These are phyloP conservation scores for Protomyces macrosporus DNA, from an alignment of 1,139 yeast species.

Conservation along the genomic window DNA sequence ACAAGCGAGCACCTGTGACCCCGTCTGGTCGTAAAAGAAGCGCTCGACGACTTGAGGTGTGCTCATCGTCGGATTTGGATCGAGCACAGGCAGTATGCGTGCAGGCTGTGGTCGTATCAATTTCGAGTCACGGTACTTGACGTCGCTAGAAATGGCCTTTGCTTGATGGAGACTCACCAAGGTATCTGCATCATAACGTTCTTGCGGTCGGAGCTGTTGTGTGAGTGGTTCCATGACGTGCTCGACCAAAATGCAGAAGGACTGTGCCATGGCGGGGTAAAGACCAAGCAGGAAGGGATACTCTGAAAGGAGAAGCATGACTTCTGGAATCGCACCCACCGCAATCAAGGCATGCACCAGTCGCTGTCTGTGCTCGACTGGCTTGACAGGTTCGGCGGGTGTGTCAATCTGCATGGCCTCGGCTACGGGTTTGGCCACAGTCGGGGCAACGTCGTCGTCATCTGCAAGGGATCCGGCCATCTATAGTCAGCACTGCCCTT, in stretches of 20 bases:
- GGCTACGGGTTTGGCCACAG: constrained; percentile 20
- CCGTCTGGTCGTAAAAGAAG: constrained; percentile 50
- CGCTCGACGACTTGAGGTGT: constrained; percentile 30
- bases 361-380: constrained; percentile 39
- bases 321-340: constrained; percentile 61
- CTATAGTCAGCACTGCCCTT: constrained; percentile 42
- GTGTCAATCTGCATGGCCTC: constrained; percentile 5
- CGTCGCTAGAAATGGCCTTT: constrained; percentile 18
- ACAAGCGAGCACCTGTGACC: constrained; percentile 8
- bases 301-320: constrained; percentile 54
- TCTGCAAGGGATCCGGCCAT: constrained; percentile 77
- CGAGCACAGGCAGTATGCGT: neutral
- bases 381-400: neutral
- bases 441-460: constrained; percentile 46
- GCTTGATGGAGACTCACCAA: constrained; percentile 6
- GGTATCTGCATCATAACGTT: neutral
- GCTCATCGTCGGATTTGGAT: constrained; percentile 2
- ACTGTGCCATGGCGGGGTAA: constrained; percentile 50
- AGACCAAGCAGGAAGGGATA: constrained; percentile 61
- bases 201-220: constrained; percentile 30
- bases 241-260: constrained; percentile 50
- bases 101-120: constrained; percentile 6
- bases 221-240: constrained; percentile 52
- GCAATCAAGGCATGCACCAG: constrained; percentile 54
- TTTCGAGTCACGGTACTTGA: constrained; percentile 19